Base-by-base conservation (phyloP, 345 rosid species). In the Gynandropsis gynandra region DNA sequence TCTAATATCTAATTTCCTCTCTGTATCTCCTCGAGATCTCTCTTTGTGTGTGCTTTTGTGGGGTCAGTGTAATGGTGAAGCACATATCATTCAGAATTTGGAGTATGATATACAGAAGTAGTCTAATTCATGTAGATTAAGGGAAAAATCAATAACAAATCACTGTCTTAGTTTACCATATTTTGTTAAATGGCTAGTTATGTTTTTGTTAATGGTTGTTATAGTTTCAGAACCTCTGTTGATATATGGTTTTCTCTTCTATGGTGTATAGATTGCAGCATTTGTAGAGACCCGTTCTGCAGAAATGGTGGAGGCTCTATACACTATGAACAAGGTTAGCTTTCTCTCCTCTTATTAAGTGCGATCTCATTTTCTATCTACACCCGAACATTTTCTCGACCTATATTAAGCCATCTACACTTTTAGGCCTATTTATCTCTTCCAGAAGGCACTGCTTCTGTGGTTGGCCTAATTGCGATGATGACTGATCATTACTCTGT, bases 361-460 rank as follows among this genome's bases (percentile, higher is more conserved):
- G 38, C 16, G 9, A 13, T 18, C 56, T 58, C 37, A 19, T 24
- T 19, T 53, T 31, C 38, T 32, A 61, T 55, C 7, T 49, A 41
- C 14, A 4, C 7, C 36, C 34, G 18, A 37, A 42, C 29, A 29
- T 31, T 50, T 29, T 50, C 13, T 42, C 17, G 35, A 48, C 58
- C 42, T 60, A 42, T 48, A 7, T 39, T 33, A 21, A 32, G 37
- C 34, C 54, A 48, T 34, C 32, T 65, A 44, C 65, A n/a, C 65
- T 63, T 67, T 71, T 77, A 85, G 95, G 95, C 95, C 35, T 85
- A 85, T 71, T 74, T 85, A 72, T 81, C 89, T 72, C 95, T 85
- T 71, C 89, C 89, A 20, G 84, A 77, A 59, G 95, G 95, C 58
- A 79, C 80, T 67, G 87, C 89, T 61, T 85, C 95, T 38, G 80